Percentiles rank a stretch among this genome's conserved stretches.
These are phyloP conservation scores for Gonapodya prolifera DNA, from an alignment of 192 early-diverging fungal species.

Conservation along the genomic window DNA sequence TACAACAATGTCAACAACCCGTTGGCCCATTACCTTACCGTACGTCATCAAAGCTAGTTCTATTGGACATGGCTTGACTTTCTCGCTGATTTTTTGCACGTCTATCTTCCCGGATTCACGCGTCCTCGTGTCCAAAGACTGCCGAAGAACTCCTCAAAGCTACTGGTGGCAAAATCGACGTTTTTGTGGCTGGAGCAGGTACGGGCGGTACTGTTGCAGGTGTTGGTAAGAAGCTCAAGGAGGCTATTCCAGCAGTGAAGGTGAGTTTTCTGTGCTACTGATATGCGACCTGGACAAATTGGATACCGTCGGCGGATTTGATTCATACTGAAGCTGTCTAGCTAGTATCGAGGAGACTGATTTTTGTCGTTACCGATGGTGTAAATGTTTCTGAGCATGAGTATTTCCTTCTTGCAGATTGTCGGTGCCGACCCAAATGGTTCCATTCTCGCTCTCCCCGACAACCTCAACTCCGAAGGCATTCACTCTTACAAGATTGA, in stretches of 20 bases:
- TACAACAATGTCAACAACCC: slow-evolving; percentile 97
- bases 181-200: slow-evolving; percentile 90
- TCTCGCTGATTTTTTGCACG: background rate
- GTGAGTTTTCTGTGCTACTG: slow-evolving; percentile 19
- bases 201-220: slow-evolving; percentile 98
- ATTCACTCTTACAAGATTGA: slow-evolving; percentile 77
- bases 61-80: background rate
- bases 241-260: slow-evolving; percentile 69
- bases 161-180: slow-evolving; percentile 83
- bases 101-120: background rate
- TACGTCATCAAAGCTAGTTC: too few species aligned
- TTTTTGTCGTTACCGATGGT: background rate
- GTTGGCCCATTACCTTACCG: slow-evolving; percentile 70
- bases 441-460: slow-evolving; percentile 86
- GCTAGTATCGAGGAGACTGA: background rate
- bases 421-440: slow-evolving; percentile 92
- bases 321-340: background rate
- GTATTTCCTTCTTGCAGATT: slow-evolving; percentile 30
- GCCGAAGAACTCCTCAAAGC: slow-evolving; percentile 41
- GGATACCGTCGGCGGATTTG: too few species aligned
- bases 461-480: slow-evolving; percentile 54
- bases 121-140: slow-evolving; percentile 20
- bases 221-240: slow-evolving; percentile 89
- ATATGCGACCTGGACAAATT: background rate
- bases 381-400: background rate